Conservation (phyloP, 2,329 filamentous ascomycete species). For the Apiospora malaysiana region DNA sequence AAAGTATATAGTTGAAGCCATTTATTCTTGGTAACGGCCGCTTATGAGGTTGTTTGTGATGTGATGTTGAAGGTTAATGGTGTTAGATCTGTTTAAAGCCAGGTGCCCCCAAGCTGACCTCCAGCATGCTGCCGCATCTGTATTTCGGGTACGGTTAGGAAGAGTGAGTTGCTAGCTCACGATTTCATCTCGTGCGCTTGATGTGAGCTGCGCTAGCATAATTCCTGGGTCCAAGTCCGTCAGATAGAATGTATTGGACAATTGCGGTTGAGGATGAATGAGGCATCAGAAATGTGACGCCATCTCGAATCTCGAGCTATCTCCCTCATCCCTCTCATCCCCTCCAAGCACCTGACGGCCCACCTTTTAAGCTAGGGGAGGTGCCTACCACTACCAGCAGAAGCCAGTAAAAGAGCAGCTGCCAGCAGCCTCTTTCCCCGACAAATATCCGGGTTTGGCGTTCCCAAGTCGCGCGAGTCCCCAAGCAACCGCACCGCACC, state of each 20-base stretch:
- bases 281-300: neutral
- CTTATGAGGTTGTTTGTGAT: neutral
- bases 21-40: neutral
- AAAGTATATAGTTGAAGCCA: slow-evolving; percentile 27
- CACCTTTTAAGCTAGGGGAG: slow-evolving; percentile 7
- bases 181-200: too few species aligned
- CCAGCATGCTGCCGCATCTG: neutral
- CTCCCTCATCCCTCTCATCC: neutral
- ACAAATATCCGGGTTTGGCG: slow-evolving; percentile 11
- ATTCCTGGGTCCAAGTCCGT: neutral
- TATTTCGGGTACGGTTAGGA: neutral
- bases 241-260: neutral
- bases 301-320: neutral
- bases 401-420: neutral
- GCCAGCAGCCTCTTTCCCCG: neutral
- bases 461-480: slow-evolving; percentile 8
- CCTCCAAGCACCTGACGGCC: neutral
- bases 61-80: neutral
- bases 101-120: neutral
- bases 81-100: neutral
- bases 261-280: neutral
- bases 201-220: neutral
- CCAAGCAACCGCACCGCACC: neutral
- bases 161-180: neutral
- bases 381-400: too few species aligned